These are phyloP conservation scores for Nannizzia gypsea DNA, from an alignment of 2,329 filamentous ascomycete species.

Conservation along the genomic window DNA sequence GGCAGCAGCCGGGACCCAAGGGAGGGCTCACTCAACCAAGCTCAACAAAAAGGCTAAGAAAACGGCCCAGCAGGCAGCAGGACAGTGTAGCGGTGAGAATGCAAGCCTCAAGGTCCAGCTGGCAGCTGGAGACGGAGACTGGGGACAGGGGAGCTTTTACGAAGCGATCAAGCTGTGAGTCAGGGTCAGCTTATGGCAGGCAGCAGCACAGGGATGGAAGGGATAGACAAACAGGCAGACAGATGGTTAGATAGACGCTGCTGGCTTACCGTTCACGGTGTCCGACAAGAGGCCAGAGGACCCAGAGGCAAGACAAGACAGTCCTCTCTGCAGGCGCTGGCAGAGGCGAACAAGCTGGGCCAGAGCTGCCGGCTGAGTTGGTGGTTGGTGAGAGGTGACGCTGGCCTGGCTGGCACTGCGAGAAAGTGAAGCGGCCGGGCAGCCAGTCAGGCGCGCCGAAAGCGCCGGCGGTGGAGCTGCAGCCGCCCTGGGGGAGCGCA, in stretches of 20 bases:
- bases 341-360: neutral
- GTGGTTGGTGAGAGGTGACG: neutral
- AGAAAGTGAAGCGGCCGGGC: neutral
- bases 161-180: neutral
- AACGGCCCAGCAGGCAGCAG: neutral
- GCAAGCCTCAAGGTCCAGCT: neutral
- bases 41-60: neutral
- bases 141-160: neutral
- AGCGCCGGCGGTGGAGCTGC: neutral
- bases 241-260: neutral
- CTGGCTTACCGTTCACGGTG: no score
- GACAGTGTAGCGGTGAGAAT: neutral
- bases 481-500: neutral
- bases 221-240: neutral
- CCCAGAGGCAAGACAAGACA: no score
- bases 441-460: neutral
- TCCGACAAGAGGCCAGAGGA: no score
- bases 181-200: neutral
- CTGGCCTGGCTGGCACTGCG: neutral
- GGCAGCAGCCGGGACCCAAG: neutral
- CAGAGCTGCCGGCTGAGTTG: neutral
- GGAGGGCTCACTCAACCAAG: neutral
- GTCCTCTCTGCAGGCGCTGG: neutral
- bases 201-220: neutral
- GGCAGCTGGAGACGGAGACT: neutral